Base-by-base conservation (phyloP, 768 basidiomycete species). In the Agaricus bisporus region DNA sequence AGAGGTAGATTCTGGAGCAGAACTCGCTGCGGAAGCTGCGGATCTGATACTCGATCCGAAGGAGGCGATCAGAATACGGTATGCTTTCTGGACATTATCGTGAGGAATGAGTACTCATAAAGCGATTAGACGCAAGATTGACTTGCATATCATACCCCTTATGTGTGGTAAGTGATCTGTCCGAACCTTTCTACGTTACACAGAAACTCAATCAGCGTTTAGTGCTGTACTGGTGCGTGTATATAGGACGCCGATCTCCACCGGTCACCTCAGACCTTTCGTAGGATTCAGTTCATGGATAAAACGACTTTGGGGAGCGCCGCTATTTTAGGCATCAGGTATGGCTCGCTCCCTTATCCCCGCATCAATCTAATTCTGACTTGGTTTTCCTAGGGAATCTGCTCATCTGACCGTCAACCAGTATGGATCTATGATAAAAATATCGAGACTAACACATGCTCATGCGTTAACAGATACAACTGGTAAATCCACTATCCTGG, bases 231-330 rank as follows among this genome's bases (percentile, higher is more conserved):
- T 82, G 74, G 80, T 83, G 60, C 32, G 70, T 20, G 7, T 3
- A 17, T 26, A 17, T 28, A 3, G 49, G 29, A 38, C 20, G 32
- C 29, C 37, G 7, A 41, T 41, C 10, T 26, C 49, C 22, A 14
- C 43, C 14, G 14, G 10, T 44, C 14, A 22, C 14, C 29, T 10
- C 14, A 48, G 5, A 32, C 32, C 5, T 0, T 3, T 10, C 32
- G 2, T n/a, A 82, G 86, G 78, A 75, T 88, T n/a, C 85, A 88
- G 62, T 87, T 82, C 56, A 87, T 87, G 82, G 86, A 88, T 58
- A 87, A 87, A 67, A 83, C 81, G 0, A 88, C 86, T 0, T 69
- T 88, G 3, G 85, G 84, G 1, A 80, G 75, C 54, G 61, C 84
- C 0, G 80, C 86, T 1, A 86, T 88, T 57, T 73, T 89, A 41